Base-by-base conservation (phyloP, 192 early-diverging fungal genomes). In the Phycomyces nitens region DNA sequence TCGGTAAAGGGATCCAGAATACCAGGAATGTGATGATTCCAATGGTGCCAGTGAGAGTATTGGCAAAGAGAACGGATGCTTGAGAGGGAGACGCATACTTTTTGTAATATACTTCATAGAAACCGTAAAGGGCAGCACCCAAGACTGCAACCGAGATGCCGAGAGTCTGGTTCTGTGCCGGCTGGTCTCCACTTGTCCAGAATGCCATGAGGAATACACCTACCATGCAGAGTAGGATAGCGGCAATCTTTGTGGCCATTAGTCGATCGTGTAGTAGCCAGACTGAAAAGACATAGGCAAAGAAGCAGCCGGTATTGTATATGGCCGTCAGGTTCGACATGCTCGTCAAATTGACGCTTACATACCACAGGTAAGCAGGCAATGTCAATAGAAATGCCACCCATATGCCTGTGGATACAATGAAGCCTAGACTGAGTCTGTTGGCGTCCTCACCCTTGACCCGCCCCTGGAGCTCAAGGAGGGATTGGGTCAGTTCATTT, bases 271-370 rank as follows among this genome's bases (percentile, higher is more conserved):
- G 77, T 7, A 91, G 72, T 54, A 94, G 63, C 44, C 84, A 47
- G 12, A 91, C 71, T 10, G 92, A 92, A 60, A 94, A 90, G 16
- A 89, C 34, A 60, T 94, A 94, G 14, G 89, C 89, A 72, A 88
- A 94, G 64, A 94, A 92, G 62, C 88, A 91, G 20, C 83, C 80
- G 21, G 82, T 90, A 73, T 94, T 92, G 82, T 89, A 90, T 41
- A 90, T 88, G 9, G 89, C 92, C 0, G 88, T 92, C 42, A 92
- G 71, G 58, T 86, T 91, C 20, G 88, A 83, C 84, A 90, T 92
- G 34, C 86, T 80, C 6, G 83, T 88, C 42, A 89, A 72, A 8
- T 80, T 81, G 27, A 91, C 83, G 11, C 88, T 84, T 47, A 85
- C 70, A 56, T 94, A 94, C 92, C 92, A 94, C 42, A 87, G 70